These are phyloP conservation scores for Trichodelitschia bisporula DNA, from an alignment of 495 filamentous ascomycete genomes.

Conservation along the genomic window DNA sequence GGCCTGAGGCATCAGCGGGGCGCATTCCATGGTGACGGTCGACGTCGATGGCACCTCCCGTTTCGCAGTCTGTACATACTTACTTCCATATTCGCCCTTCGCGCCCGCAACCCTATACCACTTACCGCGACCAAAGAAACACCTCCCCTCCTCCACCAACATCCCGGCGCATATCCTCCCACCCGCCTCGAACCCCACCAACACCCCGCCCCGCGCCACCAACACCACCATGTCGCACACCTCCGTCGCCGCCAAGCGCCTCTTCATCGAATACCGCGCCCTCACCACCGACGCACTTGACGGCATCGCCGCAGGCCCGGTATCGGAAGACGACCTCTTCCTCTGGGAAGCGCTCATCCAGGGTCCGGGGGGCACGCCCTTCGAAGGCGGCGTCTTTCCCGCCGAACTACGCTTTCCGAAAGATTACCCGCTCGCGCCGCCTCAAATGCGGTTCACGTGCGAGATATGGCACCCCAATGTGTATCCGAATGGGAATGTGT, in stretches of 20 bases:
- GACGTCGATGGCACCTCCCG: too few relatives aligned
- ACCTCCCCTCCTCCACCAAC: too few relatives aligned
- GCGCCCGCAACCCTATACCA: too few relatives aligned
- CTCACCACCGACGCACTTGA: slow-evolving; percentile 67
- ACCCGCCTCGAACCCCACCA: too few relatives aligned
- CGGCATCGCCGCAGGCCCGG: slow-evolving; percentile 84
- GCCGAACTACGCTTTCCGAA: slow-evolving; percentile 86
- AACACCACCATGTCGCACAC: too few relatives aligned
- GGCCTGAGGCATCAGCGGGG: too few relatives aligned
- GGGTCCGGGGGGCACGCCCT: slow-evolving; percentile 85
- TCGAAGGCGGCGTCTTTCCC: slow-evolving; percentile 84
- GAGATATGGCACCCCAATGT: slow-evolving; percentile 97
- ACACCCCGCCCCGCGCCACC: too few relatives aligned
- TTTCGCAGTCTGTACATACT: too few relatives aligned
- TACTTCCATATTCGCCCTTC: too few relatives aligned
- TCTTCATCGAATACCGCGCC: slow-evolving; percentile 89
- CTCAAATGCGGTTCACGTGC: slow-evolving; percentile 79
- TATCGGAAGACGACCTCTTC: slow-evolving; percentile 86
- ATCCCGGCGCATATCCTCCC: too few relatives aligned
- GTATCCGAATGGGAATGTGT: slow-evolving; percentile 75
- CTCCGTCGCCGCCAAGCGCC: slow-evolving; percentile 64
- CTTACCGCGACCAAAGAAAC: too few relatives aligned
- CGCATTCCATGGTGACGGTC: too few relatives aligned
- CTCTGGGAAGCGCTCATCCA: slow-evolving; percentile 93
- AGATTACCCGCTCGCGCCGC: slow-evolving; percentile 84